phyloP scores from a whole-genome alignment of 2,329 filamentous ascomycete genomes.

The Aureobasidium sp. region DNA sequence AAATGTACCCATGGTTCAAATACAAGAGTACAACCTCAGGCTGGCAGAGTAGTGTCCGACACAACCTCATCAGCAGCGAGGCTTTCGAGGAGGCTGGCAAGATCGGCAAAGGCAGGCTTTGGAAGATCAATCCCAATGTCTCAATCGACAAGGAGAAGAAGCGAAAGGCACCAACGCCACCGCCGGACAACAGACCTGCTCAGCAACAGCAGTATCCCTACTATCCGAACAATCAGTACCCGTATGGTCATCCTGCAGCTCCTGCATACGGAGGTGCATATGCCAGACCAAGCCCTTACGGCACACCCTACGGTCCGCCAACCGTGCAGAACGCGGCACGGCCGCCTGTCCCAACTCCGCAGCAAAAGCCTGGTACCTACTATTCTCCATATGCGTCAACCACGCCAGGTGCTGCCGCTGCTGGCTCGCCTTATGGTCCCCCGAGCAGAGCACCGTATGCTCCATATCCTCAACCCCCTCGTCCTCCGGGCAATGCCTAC shows the following conservation, averaged over 20 bases:
- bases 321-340: constrained; percentile 12
- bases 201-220: constrained; percentile 16
- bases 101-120: constrained; percentile 55
- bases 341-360: constrained; percentile 14
- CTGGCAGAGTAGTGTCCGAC: constrained; percentile 60
- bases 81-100: constrained; percentile 54
- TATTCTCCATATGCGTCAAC: constrained; percentile 19
- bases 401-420: constrained; percentile 14
- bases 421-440: constrained; percentile 16
- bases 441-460: constrained; percentile 16
- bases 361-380: constrained; percentile 17
- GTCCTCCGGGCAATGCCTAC: neutral
- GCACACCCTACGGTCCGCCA: constrained; percentile 17
- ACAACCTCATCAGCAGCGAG: constrained; percentile 53
- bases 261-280: constrained; percentile 16
- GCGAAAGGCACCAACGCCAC: constrained; percentile 41
- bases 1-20: constrained; percentile 57
- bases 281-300: constrained; percentile 17
- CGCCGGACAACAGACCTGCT: constrained; percentile 15
- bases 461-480: constrained; percentile 7
- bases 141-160: constrained; percentile 51
- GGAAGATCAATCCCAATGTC: constrained; percentile 51
- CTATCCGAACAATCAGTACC: constrained; percentile 15
- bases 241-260: constrained; percentile 12
- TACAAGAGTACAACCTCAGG: constrained; percentile 51